phyloP scores from a whole-genome alignment of 805 yeast species.

The Ogataea nonfermentans region DNA sequence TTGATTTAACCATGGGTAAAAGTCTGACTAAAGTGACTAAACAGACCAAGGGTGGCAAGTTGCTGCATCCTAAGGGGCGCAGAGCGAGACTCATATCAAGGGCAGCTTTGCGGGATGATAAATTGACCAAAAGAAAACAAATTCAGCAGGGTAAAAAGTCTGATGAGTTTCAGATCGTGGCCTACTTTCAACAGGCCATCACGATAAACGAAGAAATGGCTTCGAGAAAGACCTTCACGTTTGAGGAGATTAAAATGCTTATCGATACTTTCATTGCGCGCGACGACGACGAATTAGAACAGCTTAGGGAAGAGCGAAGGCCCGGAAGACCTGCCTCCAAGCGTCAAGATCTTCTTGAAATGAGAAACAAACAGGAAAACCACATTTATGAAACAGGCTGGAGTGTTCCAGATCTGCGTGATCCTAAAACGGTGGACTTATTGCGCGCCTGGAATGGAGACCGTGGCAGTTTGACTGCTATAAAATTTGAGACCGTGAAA shows the following conservation, averaged over 20 bases:
- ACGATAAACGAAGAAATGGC: constrained; percentile 36
- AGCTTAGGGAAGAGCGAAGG: constrained; percentile 60
- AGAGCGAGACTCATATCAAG: constrained; percentile 80
- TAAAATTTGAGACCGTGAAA: constrained; percentile 46
- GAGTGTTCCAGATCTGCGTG: constrained; percentile 69
- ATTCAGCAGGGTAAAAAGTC: constrained; percentile 57
- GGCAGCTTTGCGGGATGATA: constrained; percentile 83
- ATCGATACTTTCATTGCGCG: constrained; percentile 62
- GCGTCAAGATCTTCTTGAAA: constrained; percentile 66
- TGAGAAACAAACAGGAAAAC: constrained; percentile 56
- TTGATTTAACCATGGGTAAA: constrained; percentile 51
- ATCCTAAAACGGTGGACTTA: constrained; percentile 52
- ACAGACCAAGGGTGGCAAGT: constrained; percentile 50
- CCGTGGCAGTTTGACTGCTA: constrained; percentile 67
- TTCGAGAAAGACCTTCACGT: constrained; percentile 42
- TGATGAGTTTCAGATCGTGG: constrained; percentile 55
- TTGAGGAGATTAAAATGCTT: constrained; percentile 60
- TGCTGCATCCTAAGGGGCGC: constrained; percentile 84
- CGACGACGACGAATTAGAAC: constrained; percentile 73
- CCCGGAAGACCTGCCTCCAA: constrained; percentile 84
- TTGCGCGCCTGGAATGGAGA: constrained; percentile 80
- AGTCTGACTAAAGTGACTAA: constrained; percentile 64
- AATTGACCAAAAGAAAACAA: constrained; percentile 58
- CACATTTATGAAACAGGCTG: constrained; percentile 67
- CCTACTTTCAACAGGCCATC: constrained; percentile 60